phyloP scores from a whole-genome alignment of 2,329 filamentous ascomycete species.

The Sporothrix sp. region DNA sequence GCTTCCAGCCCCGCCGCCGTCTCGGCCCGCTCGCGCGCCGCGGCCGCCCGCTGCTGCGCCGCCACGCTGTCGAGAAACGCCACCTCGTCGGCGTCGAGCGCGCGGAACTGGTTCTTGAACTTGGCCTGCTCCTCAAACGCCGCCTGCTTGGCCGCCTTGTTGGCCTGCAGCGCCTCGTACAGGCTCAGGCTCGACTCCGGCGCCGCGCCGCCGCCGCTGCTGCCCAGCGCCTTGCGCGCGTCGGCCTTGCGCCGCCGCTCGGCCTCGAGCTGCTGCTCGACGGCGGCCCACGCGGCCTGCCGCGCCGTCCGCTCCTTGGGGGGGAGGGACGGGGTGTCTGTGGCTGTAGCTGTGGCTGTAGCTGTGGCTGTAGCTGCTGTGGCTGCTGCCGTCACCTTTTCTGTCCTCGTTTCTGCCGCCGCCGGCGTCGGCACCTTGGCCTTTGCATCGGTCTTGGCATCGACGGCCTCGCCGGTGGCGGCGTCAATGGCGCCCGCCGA shows the following conservation, averaged over 20 bases:
- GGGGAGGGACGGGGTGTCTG: background rate
- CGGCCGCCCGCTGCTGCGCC: slow-evolving; percentile 40
- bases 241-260: slow-evolving; percentile 45
- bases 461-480: slow-evolving; percentile 23
- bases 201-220: slow-evolving; percentile 21
- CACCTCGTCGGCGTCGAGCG: slow-evolving; percentile 69
- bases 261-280: slow-evolving; percentile 54
- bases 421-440: background rate
- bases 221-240: slow-evolving; percentile 28
- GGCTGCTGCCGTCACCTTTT: background rate
- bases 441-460: background rate
- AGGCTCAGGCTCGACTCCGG: slow-evolving; percentile 49
- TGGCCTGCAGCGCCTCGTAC: slow-evolving; percentile 68
- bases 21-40: slow-evolving; percentile 44
- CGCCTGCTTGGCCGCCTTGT: slow-evolving; percentile 78
- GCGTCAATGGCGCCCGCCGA: slow-evolving; percentile 43
- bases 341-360: background rate
- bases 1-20: slow-evolving; percentile 45
- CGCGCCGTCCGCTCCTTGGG: slow-evolving; percentile 6
- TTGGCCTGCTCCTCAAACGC: slow-evolving; percentile 66
- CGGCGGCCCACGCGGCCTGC: slow-evolving; percentile 50
- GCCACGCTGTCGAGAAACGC: slow-evolving; percentile 59
- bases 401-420: background rate
- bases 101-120: slow-evolving; percentile 66
- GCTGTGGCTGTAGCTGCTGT: background rate